These are phyloP conservation scores for Sextonia rubra DNA, from an alignment of 164 flowering plant genomes.

Conservation along the genomic window DNA sequence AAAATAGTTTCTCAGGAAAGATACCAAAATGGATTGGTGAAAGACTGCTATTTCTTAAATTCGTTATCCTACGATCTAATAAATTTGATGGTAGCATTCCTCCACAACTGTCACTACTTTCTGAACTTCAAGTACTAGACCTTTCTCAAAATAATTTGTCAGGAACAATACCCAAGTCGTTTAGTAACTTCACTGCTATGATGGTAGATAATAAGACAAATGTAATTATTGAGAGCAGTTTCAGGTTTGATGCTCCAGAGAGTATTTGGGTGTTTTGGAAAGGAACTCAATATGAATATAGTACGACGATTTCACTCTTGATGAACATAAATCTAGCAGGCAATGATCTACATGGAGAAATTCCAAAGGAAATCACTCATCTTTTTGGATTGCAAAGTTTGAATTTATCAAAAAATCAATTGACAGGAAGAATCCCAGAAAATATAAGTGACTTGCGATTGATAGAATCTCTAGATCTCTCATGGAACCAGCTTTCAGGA, in stretches of 20 bases:
- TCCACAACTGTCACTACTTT: not conserved
- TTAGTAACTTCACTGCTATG: not conserved
- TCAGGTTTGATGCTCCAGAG: no score
- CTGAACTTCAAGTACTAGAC: slow-evolving; percentile 5
- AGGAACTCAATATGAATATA: not conserved
- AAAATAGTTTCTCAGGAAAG: not conserved
- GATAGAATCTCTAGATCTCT: slow-evolving; percentile 5
- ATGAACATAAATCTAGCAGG: slow-evolving; percentile 3
- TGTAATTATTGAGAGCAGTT: accelerated
- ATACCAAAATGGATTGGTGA: slow-evolving; percentile 8
- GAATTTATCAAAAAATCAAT: not conserved
- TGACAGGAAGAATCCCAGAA: not conserved
- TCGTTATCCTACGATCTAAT: slow-evolving; percentile 1
- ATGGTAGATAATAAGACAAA: not conserved
- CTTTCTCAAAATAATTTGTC: slow-evolving; percentile 4
- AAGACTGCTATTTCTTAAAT: not conserved
- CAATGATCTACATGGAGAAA: slow-evolving; percentile 3
- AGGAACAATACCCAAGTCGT: not conserved
- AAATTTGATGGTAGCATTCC: slow-evolving; percentile 2
- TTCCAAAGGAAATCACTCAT: not conserved
- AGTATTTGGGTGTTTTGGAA: not conserved
- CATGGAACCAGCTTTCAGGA: not conserved
- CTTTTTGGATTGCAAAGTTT: not conserved
- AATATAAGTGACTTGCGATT: not conserved
- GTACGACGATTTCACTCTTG: not conserved